These are phyloP conservation scores for Chlamydomonas sphaeroides DNA, from an alignment of 139 green algal species.

Conservation along the genomic window DNA sequence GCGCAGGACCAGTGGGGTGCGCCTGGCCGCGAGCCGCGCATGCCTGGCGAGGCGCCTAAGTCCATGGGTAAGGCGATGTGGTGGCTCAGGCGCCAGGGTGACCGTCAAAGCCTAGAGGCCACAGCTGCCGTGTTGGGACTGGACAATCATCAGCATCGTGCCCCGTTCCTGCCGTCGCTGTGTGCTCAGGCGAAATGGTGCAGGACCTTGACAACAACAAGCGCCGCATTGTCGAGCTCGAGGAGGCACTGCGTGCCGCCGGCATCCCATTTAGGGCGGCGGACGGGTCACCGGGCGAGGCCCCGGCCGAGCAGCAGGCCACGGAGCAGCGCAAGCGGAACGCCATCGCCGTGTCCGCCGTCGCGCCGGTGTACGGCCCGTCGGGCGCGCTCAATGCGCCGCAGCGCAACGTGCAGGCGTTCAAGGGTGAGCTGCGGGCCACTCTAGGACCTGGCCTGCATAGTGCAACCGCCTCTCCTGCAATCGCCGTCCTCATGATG, in stretches of 20 bases:
- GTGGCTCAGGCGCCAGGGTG: too few species aligned
- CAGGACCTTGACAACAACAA: not conserved
- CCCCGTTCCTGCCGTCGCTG: too few species aligned
- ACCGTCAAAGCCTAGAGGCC: too few species aligned
- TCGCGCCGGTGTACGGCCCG: not conserved
- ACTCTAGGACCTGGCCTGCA: too few species aligned
- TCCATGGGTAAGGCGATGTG: not conserved
- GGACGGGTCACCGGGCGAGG: not conserved
- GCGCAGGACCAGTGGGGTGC: constrained; percentile 8
- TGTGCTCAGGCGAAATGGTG: too few species aligned
- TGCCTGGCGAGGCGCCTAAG: not conserved
- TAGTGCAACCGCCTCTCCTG: too few species aligned
- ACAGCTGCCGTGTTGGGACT: too few species aligned
- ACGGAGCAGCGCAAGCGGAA: not conserved
- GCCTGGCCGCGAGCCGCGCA: constrained; percentile 15
- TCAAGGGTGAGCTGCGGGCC: too few species aligned
- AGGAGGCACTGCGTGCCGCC: not conserved
- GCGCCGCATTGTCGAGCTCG: not conserved
- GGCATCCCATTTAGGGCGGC: not conserved
- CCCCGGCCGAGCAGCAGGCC: not conserved
- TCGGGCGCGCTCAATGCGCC: not conserved
- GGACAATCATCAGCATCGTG: too few species aligned
- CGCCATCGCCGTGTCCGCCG: not conserved
- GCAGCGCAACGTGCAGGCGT: too few species aligned
- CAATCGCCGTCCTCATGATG: too few species aligned